Conservation (phyloP, 2,329 filamentous ascomycete species). For the Stagonosporopsis tanaceti region DNA sequence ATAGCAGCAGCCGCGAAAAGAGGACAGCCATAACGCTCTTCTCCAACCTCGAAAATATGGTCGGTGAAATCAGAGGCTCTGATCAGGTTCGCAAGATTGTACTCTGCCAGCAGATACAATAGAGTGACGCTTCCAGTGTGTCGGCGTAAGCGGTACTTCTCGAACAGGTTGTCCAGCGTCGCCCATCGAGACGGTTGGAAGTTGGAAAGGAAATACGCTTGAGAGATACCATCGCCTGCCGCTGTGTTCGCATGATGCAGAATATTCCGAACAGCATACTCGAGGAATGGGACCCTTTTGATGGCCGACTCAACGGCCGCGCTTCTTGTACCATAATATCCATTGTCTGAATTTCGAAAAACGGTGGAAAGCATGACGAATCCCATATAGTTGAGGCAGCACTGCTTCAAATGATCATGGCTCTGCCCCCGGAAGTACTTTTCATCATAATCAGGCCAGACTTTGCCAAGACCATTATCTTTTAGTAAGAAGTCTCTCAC, state of each 20-base stretch:
- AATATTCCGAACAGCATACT: constrained; percentile 55
- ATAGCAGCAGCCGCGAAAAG: constrained; percentile 5
- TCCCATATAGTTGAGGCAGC: constrained; percentile 51
- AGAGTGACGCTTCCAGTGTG: constrained; percentile 24
- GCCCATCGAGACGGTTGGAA: constrained; percentile 46
- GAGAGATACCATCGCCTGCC: constrained; percentile 30
- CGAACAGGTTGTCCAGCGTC: constrained; percentile 43
- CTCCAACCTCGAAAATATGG: constrained; percentile 29
- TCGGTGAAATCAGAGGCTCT: constrained; percentile 27
- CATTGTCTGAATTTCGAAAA: too few species aligned
- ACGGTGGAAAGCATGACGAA: too few species aligned
- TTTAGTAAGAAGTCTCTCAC: constrained; percentile 52
- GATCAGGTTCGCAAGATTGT: constrained; percentile 40
- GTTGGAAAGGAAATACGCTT: constrained; percentile 23
- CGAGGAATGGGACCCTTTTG: constrained; percentile 55
- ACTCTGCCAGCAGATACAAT: constrained; percentile 33
- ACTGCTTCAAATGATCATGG: constrained; percentile 53
- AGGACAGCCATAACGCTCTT: constrained; percentile 41
- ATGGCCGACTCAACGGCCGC: constrained; percentile 13
- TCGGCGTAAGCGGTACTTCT: constrained; percentile 33
- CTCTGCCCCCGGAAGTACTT: constrained; percentile 45
- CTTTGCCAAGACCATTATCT: constrained; percentile 39
- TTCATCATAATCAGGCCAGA: constrained; percentile 46
- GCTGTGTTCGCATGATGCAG: constrained; percentile 54
- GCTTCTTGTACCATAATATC: too few species aligned